Percentiles rank a stretch among this genome's conserved stretches.
Conservation (phyloP, 2,329 filamentous ascomycete genomes). For the Colletotrichum viniferum region DNA sequence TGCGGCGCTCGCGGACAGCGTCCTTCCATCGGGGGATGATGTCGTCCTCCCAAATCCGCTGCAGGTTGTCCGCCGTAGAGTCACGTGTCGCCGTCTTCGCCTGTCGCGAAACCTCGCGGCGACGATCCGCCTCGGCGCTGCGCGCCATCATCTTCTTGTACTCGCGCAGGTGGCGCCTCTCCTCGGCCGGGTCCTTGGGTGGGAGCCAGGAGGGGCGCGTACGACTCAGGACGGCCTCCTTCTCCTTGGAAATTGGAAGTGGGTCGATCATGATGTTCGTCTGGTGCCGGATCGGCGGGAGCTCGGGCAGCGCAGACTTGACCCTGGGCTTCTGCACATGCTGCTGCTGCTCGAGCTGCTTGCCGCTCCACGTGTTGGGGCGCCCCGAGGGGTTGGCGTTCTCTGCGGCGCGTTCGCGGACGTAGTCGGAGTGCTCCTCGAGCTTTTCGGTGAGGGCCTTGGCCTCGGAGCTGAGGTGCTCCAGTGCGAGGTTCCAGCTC, state of each 20-base stretch:
- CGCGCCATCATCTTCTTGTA: constrained; percentile 83
- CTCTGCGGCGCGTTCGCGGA: constrained; percentile 25
- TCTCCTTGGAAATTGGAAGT: constrained; percentile 83
- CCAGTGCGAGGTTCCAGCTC: constrained; percentile 76
- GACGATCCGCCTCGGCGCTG: constrained; percentile 64
- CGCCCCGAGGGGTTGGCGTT: constrained; percentile 30
- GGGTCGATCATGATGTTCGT: constrained; percentile 86
- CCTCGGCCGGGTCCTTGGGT: constrained; percentile 87
- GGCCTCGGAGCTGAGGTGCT: constrained; percentile 73
- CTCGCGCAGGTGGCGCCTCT: constrained; percentile 84
- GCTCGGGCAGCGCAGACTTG: constrained; percentile 71
- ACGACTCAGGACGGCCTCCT: constrained; percentile 80
- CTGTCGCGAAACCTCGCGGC: constrained; percentile 57
- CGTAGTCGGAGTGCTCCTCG: constrained; percentile 72
- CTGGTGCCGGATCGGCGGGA: constrained; percentile 68
- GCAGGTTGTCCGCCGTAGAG: constrained; percentile 56
- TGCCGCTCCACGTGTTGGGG: constrained; percentile 43
- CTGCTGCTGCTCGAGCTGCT: constrained; percentile 23
- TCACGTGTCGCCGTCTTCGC: constrained; percentile 60
- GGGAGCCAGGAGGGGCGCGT: constrained; percentile 86
- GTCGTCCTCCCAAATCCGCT: constrained; percentile 75
- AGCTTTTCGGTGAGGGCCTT: constrained; percentile 78
- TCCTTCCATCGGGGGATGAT: constrained; percentile 78
- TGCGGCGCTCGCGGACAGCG: constrained; percentile 71
- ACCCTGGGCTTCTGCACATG: constrained; percentile 52